Base-by-base conservation (phyloP, 768 basidiomycete species). In the Erythrobasidium yunnanense region DNA sequence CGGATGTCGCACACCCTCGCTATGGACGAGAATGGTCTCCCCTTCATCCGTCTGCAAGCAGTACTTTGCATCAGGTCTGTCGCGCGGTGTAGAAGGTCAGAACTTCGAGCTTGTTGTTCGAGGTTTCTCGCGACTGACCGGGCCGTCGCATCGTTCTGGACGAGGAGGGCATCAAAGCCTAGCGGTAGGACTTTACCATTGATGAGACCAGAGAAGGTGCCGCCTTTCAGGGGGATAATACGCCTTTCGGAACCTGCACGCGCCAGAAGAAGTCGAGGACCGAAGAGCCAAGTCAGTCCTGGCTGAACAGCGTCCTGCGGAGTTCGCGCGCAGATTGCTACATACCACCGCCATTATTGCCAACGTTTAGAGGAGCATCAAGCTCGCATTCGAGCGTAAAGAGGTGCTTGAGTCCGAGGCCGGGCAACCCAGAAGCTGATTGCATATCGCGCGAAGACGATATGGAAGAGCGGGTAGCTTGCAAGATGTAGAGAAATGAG, bases 11-110 rank as follows among this genome's bases (percentile, higher is more conserved):
- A 63, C 47, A 4, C 60, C 60, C 13, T 34, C 32, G 5, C 47
- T 50, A 29, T 63, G 32, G 25, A 63, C 60, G 33, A 63, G 60
- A 63, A 63, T 63, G 25, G 29, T 29, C 38, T 63, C 60, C 25
- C 60, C 60, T 23, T 63, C 7, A 18, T 63, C 33, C n/a, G 60
- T 63, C 30, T 50, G 49, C 2, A 63, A 49, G 17, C 45, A 49
- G 47, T 63, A 63, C 52, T 38, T 25, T 27, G 60, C 60, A 22
- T 63, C 60, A 38, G 60, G 60, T 23, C 60, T 63, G 47, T 6
- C 49, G 4, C 8, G 5, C 30, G 29, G 46, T 20, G 58, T 49
- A 7, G 11, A 62, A 27, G 42, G 11, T n/a, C n/a, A n/a, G n/a
- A n/a, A n/a, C n/a, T n/a, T n/a, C n/a, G n/a, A n/a, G n/a, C n/a